Evolutionary conservation across 1,139 yeast species (phyloP), one percentile per base, ranked within the genome.

Genomic region (Geotrichum australiense): DNA sequence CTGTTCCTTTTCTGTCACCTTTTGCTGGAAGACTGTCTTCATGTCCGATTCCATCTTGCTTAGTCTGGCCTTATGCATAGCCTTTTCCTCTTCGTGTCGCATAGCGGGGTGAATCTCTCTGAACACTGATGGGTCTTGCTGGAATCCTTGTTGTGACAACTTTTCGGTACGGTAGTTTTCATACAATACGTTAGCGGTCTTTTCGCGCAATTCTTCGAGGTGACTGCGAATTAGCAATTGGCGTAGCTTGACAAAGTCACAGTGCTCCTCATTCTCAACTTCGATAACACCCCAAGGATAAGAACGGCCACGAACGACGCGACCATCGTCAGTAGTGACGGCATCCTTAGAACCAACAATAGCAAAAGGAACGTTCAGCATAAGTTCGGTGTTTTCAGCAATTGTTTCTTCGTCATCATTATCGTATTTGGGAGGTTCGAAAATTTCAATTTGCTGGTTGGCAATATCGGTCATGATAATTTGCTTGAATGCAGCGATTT

Each of bases 271-370:
- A 63, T 91, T 91, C 63, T 89, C 97, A 50, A 93, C 94, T 65
- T 91, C 97, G 58, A 91, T 83, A 20, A 83, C 73, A 52, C 99
- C 99, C 99, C 99, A 93, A 49, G 98, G 98, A 64, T 93, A 93
- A 52, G 75, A 69, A 67, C 99, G 84, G 51, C 96, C 97, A 61
- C 97, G 80, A 37, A 87, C 94, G 32, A 68, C 59, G 60, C 82
- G 74, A 38, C 97, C 97, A 56, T 82, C 89, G 26, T 73, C 57
- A 60, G 82, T 73, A 55, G 73, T 74, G 29, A 89, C 86, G 51
- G 77, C 80, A 48, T 71, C 69, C 23, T 89, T 83, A 18, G 96
- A 86, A 24, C 97, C 98, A 42, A 93, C 85, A 51, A 91, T 81
- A 15, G 98, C 98, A 68, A 87, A 91, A 35, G 99, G 99, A 47